A percentile compares a stretch with the other conserved stretches of the same genome.
These are phyloP conservation scores for Porodaedalea pini DNA, from an alignment of 1,284 basidiomycete genomes.

Conservation along the genomic window DNA sequence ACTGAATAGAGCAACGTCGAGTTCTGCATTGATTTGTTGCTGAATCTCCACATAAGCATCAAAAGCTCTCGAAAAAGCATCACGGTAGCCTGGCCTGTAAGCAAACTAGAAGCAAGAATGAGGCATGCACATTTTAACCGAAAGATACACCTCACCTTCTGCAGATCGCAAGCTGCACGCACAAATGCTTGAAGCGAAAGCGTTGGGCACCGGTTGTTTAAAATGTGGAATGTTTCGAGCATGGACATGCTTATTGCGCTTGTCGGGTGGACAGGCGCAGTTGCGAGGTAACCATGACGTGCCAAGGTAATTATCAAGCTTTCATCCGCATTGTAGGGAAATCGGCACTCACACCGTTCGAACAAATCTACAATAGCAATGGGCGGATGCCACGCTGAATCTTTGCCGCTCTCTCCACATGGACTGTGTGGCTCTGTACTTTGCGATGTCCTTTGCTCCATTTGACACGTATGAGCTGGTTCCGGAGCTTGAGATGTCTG, in stretches of 20 bases:
- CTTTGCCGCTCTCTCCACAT: no score
- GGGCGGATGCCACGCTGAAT: no score
- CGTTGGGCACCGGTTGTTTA: not conserved
- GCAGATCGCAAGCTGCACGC: conserved; percentile 7
- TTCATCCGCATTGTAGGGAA: no score
- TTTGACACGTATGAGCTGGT: no score
- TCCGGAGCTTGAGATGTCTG: no score
- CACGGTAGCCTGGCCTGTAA: not conserved
- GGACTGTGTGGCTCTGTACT: no score
- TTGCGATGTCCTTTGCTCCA: no score
- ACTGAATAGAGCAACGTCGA: conserved; percentile 6
- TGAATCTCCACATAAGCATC: conserved; percentile 23
- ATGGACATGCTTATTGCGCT: conserved; percentile 2
- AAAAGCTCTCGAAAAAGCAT: conserved; percentile 20
- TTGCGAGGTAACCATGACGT: conserved; percentile 11
- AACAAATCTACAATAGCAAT: no score
- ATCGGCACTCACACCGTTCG: no score
- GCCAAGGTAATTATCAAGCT: no score
- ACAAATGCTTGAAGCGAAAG: conserved; percentile 17
- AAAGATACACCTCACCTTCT: conserved; percentile 7
- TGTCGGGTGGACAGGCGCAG: conserved; percentile 5
- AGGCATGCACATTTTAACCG: no score
- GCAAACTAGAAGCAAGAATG: not conserved
- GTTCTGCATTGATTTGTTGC: not conserved
- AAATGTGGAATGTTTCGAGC: not conserved